Evolutionary conservation across 768 basidiomycete species (phyloP), one percentile per base, ranked within the genome.

Genomic region (Favolaschia claudopus): DNA sequence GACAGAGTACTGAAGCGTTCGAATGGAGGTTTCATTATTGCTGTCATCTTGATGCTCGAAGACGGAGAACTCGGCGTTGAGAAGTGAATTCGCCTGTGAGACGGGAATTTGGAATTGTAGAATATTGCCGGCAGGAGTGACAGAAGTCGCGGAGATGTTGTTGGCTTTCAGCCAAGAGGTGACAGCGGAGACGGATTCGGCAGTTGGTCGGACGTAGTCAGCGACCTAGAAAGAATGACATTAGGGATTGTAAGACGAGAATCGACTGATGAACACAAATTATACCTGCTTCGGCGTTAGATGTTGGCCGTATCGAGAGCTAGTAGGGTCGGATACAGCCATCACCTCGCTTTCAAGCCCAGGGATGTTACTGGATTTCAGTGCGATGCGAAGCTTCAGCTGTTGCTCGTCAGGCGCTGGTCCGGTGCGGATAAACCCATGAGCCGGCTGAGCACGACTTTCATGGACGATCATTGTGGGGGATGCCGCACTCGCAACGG

Each of bases 331-430:
- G 40, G 69, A 70, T 39, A 73, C 71, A 31, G 67, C 70, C 34
- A 69, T 62, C 4, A 75, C 58, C 25, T 65, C 43, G 14, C 25
- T 22, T 19, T 22, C 25, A 7, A 45, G 25, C 14, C 43, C 43
- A 7, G 14, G 24, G 62, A 74, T 70, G 55, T 72, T 50, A n/a
- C 68, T 71, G 42, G 72, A 72, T 5, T 64, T 65, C 15, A 77
- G 73, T 22, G 69, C 77, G 6, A 77, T 75, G 59, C 74, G 79
- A 55, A 79, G 75, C 34, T 70, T 59, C n/a, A 79, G 32, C 31
- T 33, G 19, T 17, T 13, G n/a, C n/a, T n/a, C n/a, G n/a, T n/a
- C n/a, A n/a, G n/a, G n/a, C n/a, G n/a, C n/a, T n/a, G n/a, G n/a
- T n/a, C n/a, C n/a, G n/a, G n/a, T n/a, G n/a, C n/a, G n/a, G n/a